phyloP scores from a whole-genome alignment of 2,329 filamentous ascomycete species.

The Fusarium avenaceum region DNA sequence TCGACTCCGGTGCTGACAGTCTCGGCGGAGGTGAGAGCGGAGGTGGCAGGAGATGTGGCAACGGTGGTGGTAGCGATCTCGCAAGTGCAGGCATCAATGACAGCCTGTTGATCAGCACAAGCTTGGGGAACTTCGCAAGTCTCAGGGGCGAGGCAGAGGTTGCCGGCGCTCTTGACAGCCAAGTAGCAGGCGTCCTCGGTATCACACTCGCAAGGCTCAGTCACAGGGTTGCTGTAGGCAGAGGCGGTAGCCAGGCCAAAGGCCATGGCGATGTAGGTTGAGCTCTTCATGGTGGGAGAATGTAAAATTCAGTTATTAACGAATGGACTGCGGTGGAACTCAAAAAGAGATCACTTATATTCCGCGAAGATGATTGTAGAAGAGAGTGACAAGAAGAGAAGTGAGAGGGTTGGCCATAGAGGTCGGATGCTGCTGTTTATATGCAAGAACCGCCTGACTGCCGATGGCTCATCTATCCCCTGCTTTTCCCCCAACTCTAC shows the following conservation, averaged over 20 bases:
- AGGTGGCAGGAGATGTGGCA: slow-evolving; percentile 17
- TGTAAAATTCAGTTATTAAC: slow-evolving; percentile 48
- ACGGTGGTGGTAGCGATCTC: background rate
- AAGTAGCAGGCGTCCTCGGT: slow-evolving; percentile 13
- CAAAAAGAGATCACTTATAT: slow-evolving; percentile 41
- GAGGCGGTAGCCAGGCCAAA: slow-evolving; percentile 47
- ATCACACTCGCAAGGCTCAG: slow-evolving; percentile 19
- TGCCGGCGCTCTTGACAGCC: background rate
- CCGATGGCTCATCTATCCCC: slow-evolving; percentile 13
- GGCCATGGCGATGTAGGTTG: slow-evolving; percentile 50
- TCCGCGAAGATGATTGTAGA: slow-evolving; percentile 34
- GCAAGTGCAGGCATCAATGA: background rate
- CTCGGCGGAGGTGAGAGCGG: slow-evolving; percentile 25
- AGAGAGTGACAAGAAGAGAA: slow-evolving; percentile 42
- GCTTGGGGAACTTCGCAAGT: rapidly evolving
- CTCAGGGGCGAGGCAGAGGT: background rate
- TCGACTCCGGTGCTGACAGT: background rate
- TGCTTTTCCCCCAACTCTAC: slow-evolving; percentile 9
- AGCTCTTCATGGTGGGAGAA: slow-evolving; percentile 52
- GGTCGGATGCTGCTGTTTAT: slow-evolving; percentile 41
- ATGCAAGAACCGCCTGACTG: slow-evolving; percentile 31
- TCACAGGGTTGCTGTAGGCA: rapidly evolving
- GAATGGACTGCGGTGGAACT: slow-evolving; percentile 49
- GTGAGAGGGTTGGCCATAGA: slow-evolving; percentile 1
- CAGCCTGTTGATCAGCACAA: background rate